Percentiles rank a stretch among this genome's conserved stretches.
phyloP scores from a whole-genome alignment of 345 rosid genomes.

The Salix exigua region DNA sequence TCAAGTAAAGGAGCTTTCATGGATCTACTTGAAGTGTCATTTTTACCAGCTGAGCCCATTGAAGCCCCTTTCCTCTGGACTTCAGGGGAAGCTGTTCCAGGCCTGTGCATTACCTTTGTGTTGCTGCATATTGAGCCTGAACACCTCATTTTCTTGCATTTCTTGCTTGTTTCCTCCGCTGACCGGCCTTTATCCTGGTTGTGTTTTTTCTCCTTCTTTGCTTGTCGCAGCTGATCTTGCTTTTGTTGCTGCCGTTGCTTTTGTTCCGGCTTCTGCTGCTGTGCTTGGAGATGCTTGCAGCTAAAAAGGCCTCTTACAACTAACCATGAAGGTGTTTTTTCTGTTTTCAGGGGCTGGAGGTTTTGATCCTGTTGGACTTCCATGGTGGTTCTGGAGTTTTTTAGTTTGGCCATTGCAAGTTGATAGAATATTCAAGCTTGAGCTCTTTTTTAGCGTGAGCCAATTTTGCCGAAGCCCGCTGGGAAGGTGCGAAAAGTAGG shows the following conservation, averaged over 20 bases:
- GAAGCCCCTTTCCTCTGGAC: slow-evolving; percentile 41
- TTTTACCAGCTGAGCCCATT: slow-evolving; percentile 13
- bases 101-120: slow-evolving; percentile 57
- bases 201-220: slow-evolving; percentile 1
- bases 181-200: slow-evolving; percentile 11
- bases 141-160: slow-evolving; percentile 67
- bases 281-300: slow-evolving; percentile 38
- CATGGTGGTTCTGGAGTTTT: slow-evolving; percentile 25
- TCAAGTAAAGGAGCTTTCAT: slow-evolving; percentile 48
- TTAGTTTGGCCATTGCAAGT: slow-evolving; percentile 45
- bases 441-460: not conserved
- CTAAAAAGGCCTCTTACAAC: slow-evolving; percentile 49
- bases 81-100: slow-evolving; percentile 43
- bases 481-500: not conserved
- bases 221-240: slow-evolving; percentile 1
- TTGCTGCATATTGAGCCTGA: slow-evolving; percentile 78
- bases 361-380: slow-evolving; percentile 34
- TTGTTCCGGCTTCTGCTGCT: slow-evolving; percentile 20
- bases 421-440: not conserved
- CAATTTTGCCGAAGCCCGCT: slow-evolving; percentile 3
- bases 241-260: slow-evolving; percentile 1
- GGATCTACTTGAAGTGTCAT: slow-evolving; percentile 45
- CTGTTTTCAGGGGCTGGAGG: slow-evolving; percentile 24
- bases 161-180: slow-evolving; percentile 41
- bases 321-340: slow-evolving; percentile 52